Evolutionary conservation across 2,329 filamentous ascomycete species (phyloP).

Genomic region (Cladorrhinum sp.): DNA sequence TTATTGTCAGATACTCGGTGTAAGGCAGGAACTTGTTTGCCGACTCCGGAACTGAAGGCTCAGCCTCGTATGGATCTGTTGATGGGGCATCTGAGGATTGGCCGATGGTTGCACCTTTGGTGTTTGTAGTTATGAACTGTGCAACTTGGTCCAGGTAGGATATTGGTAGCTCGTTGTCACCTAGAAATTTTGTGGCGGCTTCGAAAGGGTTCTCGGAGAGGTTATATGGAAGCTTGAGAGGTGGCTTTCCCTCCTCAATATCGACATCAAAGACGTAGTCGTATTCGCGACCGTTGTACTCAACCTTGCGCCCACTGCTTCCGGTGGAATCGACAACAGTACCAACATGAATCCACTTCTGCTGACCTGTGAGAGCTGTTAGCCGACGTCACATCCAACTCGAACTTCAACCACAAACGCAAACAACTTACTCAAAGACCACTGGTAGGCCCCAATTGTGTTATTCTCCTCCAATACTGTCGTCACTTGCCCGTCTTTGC

Average conservation of each 20-base stretch:
- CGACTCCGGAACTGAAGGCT: conserved; percentile 55
- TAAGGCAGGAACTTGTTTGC: conserved; percentile 66
- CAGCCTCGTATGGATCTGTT: conserved; percentile 73
- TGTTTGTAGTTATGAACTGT: conserved; percentile 88
- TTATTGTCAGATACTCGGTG: conserved; percentile 73
- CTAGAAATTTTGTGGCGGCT: conserved; percentile 84
- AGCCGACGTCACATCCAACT: background rate
- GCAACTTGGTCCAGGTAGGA: conserved; percentile 88
- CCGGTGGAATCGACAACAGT: conserved; percentile 88
- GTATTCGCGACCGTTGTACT: conserved; percentile 81
- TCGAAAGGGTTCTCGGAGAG: conserved; percentile 90
- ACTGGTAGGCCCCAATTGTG: conserved; percentile 80
- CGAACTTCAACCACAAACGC: background rate
- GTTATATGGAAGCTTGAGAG: conserved; percentile 92
- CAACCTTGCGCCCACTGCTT: conserved; percentile 73
- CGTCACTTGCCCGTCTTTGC: conserved; percentile 94
- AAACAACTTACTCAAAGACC: conserved; percentile 58
- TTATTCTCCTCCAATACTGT: conserved; percentile 84
- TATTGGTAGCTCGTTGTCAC: conserved; percentile 82
- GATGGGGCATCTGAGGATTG: conserved; percentile 46
- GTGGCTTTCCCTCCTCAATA: conserved; percentile 89
- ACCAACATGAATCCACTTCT: conserved; percentile 84
- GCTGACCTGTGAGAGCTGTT: conserved; percentile 44
- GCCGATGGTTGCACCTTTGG: conserved; percentile 80
- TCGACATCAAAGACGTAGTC: conserved; percentile 97